Evolutionary conservation across 1,284 basidiomycete species (phyloP).

Genomic region (Melampsora americana): DNA sequence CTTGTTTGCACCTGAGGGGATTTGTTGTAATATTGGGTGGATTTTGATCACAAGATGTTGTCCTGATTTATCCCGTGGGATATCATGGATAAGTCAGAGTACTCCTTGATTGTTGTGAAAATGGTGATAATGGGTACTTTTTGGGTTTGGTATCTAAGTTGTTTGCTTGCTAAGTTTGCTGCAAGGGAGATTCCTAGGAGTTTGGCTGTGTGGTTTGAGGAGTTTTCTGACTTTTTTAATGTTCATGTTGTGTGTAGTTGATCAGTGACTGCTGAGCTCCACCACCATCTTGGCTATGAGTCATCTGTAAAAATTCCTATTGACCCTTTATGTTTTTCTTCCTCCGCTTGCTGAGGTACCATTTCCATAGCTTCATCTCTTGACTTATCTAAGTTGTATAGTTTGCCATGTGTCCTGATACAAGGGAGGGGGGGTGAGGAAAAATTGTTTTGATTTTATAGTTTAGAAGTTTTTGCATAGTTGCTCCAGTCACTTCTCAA

Average conservation of each 20-base stretch:
- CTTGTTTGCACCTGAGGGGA: background rate
- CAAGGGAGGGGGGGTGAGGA: background rate
- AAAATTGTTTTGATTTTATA: background rate
- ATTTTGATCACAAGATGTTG: background rate
- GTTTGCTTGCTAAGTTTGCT: no score
- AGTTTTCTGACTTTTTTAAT: background rate
- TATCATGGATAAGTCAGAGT: no score
- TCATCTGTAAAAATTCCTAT: constrained; percentile 11
- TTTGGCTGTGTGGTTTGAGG: constrained; percentile 5
- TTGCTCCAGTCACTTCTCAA: no score
- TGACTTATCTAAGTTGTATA: background rate
- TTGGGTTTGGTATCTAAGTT: background rate
- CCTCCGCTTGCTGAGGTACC: background rate
- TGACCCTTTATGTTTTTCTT: background rate
- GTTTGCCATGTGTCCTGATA: background rate
- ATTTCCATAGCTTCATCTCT: background rate
- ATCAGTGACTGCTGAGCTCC: background rate
- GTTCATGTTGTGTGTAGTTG: no score
- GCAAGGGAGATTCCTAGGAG: background rate
- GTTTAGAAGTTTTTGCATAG: background rate
- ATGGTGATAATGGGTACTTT: background rate
- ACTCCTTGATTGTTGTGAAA: background rate
- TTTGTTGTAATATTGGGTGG: background rate
- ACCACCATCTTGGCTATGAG: background rate
- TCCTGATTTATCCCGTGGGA: background rate